These are phyloP conservation scores for Hibiscus trionum DNA, from an alignment of 345 rosid species.

Conservation along the genomic window DNA sequence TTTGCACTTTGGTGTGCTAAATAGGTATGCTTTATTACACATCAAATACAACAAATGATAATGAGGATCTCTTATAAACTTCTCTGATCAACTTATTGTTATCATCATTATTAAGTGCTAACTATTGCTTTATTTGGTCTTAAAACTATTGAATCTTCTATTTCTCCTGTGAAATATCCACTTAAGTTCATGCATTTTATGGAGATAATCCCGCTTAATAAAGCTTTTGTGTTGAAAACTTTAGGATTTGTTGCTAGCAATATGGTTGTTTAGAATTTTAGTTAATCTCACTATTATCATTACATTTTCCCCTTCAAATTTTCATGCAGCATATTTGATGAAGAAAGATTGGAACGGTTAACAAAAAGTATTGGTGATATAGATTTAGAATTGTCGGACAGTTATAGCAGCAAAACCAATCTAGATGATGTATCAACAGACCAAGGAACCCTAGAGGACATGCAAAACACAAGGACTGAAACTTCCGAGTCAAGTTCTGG, in stretches of 20 bases:
- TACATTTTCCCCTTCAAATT: neutral
- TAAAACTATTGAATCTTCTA: neutral
- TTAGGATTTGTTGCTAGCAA: neutral
- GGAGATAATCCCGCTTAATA: neutral
- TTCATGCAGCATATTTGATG: slow-evolving; percentile 56
- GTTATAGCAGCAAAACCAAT: slow-evolving; percentile 25
- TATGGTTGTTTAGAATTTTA: neutral
- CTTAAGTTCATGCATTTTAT: neutral
- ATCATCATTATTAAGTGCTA: neutral
- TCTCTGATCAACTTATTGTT: neutral
- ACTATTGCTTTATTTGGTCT: neutral
- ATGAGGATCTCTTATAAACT: neutral
- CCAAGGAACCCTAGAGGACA: slow-evolving; percentile 24
- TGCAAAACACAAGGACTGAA: slow-evolving; percentile 21
- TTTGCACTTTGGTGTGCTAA: slow-evolving; percentile 79
- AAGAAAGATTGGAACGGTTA: slow-evolving; percentile 84
- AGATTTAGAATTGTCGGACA: slow-evolving; percentile 38
- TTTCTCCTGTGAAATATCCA: neutral
- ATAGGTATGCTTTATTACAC: slow-evolving; percentile 38
- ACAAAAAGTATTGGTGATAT: slow-evolving; percentile 48
- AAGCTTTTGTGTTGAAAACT: neutral
- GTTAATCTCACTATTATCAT: neutral
- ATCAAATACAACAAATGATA: neutral
- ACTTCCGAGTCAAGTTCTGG: slow-evolving; percentile 24
- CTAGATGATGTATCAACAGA: slow-evolving; percentile 21